Evolutionary conservation across 805 yeast species (phyloP), one percentile per base, ranked within the genome.

Genomic region (Nakazawaea molendinolei): DNA sequence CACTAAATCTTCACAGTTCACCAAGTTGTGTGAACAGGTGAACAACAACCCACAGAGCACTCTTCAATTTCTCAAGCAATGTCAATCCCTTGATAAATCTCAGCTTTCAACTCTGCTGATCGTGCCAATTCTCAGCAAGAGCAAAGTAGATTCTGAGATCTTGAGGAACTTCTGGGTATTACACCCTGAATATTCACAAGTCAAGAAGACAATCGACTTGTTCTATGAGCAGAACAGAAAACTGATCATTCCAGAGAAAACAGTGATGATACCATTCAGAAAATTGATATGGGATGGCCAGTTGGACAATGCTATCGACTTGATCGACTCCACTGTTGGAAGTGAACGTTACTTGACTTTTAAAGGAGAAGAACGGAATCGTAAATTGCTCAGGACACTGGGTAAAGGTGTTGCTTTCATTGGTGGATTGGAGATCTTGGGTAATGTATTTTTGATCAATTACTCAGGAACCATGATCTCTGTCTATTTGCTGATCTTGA

Each of bases 251-350:
- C 60, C 58, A 8, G 54, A 56, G 33, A 51, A 55, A 1, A 49
- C 58, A 1, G 76, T 80, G 3, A 62, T 78, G 60, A 68, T 81
- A n/a, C 83, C 87, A 3, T 71, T 82, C 42, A 53, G 89, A 14
- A 53, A 66, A 28, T 63, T 76, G n/a, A 52, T 81, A 2, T 77
- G 65, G 56, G 64, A 72, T 42, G 81, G 75, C 1, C 75, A 79
- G 33, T 63, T 78, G 40, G 62, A 65, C 19, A 61, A 63, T 28
- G 85, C 87, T 0, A 53, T 80, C 26, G 63, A 64, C 31, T 53
- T 80, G 29, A 63, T 84, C 16, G 84, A 79, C 42, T 49, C 67
- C 31, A 76, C 92, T 0, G 69, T 76, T 2, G 86, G 78, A 2
- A 70, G 74, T 30, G 53, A 63, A 9, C 67, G 71, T 43, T 79